Conservation (phyloP, 768 basidiomycete genomes). For the Kwoniella mangroviensis region DNA sequence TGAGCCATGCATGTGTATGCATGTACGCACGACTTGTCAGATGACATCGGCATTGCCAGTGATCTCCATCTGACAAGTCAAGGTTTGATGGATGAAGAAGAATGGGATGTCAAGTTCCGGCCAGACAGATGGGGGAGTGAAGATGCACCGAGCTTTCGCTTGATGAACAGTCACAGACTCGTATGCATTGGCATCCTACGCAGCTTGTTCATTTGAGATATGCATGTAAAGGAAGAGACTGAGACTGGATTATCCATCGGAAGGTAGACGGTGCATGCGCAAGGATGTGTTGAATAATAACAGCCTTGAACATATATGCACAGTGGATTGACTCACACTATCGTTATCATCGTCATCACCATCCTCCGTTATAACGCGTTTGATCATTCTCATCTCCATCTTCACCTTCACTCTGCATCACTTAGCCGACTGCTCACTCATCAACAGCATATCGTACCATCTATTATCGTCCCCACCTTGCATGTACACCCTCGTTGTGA, state of each 20-base stretch:
- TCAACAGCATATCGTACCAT: neutral
- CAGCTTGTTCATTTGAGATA: neutral
- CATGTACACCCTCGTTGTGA: neutral
- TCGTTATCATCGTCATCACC: neutral
- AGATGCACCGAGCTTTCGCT: neutral
- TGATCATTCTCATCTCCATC: neutral
- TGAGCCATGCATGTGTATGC: neutral
- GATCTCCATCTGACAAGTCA: neutral
- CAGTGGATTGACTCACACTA: neutral
- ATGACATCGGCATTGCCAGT: neutral
- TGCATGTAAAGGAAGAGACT: neutral
- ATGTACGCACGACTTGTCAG: neutral
- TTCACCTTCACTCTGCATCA: neutral
- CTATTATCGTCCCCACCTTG: neutral
- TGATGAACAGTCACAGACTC: neutral
- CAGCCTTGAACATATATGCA: neutral
- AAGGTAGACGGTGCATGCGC: neutral
- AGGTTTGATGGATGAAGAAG: neutral
- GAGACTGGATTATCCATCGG: neutral
- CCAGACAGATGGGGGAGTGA: neutral
- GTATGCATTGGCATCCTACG: neutral
- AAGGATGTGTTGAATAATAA: neutral
- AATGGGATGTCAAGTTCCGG: neutral
- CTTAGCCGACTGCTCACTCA: neutral
- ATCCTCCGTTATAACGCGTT: conserved; percentile 1